Conservation (phyloP, 192 early-diverging fungal genomes). For the Rhizophagus clarus region DNA sequence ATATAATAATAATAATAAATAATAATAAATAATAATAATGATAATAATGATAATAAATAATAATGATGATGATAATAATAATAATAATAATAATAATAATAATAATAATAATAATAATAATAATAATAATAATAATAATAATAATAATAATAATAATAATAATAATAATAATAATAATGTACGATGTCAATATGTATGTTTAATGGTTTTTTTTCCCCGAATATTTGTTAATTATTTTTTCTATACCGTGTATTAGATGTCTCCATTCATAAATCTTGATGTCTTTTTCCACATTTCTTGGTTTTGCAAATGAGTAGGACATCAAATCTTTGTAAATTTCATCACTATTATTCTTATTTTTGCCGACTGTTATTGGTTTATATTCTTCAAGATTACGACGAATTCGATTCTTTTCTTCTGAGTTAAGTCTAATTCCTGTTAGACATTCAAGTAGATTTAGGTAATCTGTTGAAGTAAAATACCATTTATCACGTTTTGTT, state of each 20-base stretch:
- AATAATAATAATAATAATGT: too few species aligned
- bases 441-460: conserved; percentile 75
- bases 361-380: conserved; percentile 76
- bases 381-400: conserved; percentile 83
- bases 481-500: conserved; percentile 56
- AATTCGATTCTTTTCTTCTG: conserved; percentile 87
- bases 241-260: conserved; percentile 64
- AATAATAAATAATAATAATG: too few species aligned
- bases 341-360: conserved; percentile 72
- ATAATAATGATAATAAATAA: too few species aligned
- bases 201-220: too few species aligned
- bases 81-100: too few species aligned
- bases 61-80: too few species aligned
- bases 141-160: too few species aligned
- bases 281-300: conserved; percentile 87
- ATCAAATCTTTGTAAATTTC: conserved; percentile 86
- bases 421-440: conserved; percentile 73
- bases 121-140: too few species aligned
- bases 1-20: too few species aligned
- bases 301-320: conserved; percentile 79
- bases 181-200: too few species aligned
- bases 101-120: too few species aligned
- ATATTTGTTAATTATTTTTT: conserved; percentile 81
- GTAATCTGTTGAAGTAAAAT: conserved; percentile 80
- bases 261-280: conserved; percentile 87